A percentile compares a stretch with the other conserved stretches of the same genome.
These are phyloP conservation scores for sunflower (Helianthus annuus) DNA, from an alignment of 129 eudicot genomes.

Conservation along the genomic window DNA sequence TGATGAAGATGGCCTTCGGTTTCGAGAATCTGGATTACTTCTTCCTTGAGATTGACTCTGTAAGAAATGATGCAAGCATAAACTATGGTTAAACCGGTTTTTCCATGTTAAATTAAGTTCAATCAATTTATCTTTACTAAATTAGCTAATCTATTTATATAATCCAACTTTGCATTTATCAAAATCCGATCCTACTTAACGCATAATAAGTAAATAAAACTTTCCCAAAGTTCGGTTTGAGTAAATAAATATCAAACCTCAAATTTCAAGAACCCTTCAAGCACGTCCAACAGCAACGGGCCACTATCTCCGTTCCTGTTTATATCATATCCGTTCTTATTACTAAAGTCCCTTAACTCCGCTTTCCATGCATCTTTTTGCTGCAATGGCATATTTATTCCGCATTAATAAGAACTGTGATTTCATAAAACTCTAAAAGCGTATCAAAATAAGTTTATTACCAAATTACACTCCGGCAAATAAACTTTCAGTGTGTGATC, in stretches of 20 bases:
- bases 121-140: background rate
- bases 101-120: constrained; percentile 2
- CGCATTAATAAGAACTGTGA: background rate
- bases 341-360: constrained; percentile 89
- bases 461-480: constrained; percentile 93
- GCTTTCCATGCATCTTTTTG: constrained; percentile 96
- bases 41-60: constrained; percentile 82
- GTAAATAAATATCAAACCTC: constrained; percentile 51
- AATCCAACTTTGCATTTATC: background rate
- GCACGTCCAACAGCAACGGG: constrained; percentile 91
- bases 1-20: constrained; percentile 83
- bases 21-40: constrained; percentile 58
- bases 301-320: constrained; percentile 96
- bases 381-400: constrained; percentile 44
- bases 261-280: constrained; percentile 93
- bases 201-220: background rate
- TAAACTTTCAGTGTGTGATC: constrained; percentile 91
- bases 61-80: background rate
- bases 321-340: constrained; percentile 80
- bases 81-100: background rate
- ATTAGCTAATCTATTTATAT: background rate
- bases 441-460: constrained; percentile 25
- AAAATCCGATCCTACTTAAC: background rate
- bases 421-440: background rate
- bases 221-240: background rate